Evolutionary conservation across 2,329 filamentous ascomycete species (phyloP).

Genomic region (Hypoxylon rubiginosum): DNA sequence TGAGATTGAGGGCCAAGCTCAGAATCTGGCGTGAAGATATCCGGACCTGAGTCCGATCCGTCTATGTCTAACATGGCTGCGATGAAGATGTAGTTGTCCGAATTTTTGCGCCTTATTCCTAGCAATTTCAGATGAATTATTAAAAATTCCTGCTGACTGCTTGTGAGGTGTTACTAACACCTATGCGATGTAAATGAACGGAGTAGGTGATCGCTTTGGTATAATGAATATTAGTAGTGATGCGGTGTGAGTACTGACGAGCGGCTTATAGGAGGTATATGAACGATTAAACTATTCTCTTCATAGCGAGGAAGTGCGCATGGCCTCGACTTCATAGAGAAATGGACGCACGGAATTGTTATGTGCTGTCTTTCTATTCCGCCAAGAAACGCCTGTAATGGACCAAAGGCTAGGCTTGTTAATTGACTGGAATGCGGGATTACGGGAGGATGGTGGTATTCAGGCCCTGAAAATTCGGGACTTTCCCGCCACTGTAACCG

Average conservation of each 20-base stretch:
- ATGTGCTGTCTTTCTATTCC: conserved; percentile 12
- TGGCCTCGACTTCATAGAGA: conserved; percentile 1
- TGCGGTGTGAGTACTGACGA: not conserved
- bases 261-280: conserved; percentile 14
- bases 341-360: conserved; percentile 12
- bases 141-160: not conserved
- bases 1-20: conserved; percentile 37
- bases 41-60: conserved; percentile 41
- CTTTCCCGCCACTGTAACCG: conserved; percentile 16
- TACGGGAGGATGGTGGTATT: conserved; percentile 34
- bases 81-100: not conserved
- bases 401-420: conserved; percentile 20
- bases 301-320: not conserved
- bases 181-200: conserved; percentile 9
- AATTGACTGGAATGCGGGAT: conserved; percentile 37
- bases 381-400: conserved; percentile 14
- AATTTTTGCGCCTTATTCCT: not conserved
- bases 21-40: conserved; percentile 38
- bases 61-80: conserved; percentile 37
- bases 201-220: not conserved
- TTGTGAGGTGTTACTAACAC: not conserved
- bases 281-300: conserved; percentile 5
- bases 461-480: conserved; percentile 15
- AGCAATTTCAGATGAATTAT: not conserved
- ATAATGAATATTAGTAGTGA: not conserved